Evolutionary conservation across 2,329 filamentous ascomycete genomes (phyloP), one percentile per base, ranked within the genome.

Genomic region (Aspergillus sp.): DNA sequence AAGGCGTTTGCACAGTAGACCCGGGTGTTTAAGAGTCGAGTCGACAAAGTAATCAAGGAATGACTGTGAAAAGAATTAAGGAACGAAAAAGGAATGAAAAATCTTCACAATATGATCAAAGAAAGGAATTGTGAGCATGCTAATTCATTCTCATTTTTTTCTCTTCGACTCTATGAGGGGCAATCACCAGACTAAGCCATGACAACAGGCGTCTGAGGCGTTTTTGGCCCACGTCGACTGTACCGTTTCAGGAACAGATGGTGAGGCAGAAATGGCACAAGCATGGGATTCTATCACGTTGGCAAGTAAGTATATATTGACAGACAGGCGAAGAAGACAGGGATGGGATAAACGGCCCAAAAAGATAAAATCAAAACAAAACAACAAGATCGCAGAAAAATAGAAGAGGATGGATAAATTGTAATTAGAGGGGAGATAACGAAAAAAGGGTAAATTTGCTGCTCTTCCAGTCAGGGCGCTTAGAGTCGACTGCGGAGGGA

Each of bases 221-320:
- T 59, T 42, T 42, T 42, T 56, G 29, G 52, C 55, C 56, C 59
- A 55, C 45, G 54, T 54, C 46, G 50, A 63, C 45, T 18, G 50
- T 56, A 20, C 36, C 52, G 65, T 66, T 68, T 67, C 67, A 68
- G 61, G 56, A 61, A 59, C 42, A 55, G 46, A 61, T 62, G 51
- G 64, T 63, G 62, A 67, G 59, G 67, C 64, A 66, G 49, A 55
- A 52, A 57, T 52, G 54, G 52, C 20, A 36, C 50, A 24, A 52
- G 29, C 26, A 57, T 60, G 52, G 10, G 14, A 26, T n/a, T 42
- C 36, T 14, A 31, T 31, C 50, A 22, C 26, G 50, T 36, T 39
- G 50, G 31, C 29, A 20, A 20, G 16, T 49, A 24, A 49, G 29
- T 32, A 22, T 52, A 39, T 32, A 52, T 32, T n/a, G 26, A 52